These are phyloP conservation scores for Phallus indusiatus DNA, from an alignment of 768 basidiomycete species.

Conservation along the genomic window DNA sequence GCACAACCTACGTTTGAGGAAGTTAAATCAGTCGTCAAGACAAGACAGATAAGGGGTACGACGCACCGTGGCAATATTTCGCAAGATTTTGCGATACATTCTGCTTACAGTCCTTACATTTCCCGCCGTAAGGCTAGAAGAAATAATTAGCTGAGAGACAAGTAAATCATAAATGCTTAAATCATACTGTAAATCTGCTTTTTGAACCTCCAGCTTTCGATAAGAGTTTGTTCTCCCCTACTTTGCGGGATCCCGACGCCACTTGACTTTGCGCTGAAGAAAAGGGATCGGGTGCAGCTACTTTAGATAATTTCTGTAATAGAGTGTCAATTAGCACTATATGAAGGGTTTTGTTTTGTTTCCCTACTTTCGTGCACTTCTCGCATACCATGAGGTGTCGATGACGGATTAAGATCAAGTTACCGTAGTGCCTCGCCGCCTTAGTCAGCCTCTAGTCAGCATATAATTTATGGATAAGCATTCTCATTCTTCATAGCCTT, in stretches of 20 bases:
- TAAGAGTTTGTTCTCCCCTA: constrained; percentile 80
- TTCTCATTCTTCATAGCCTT: too few relatives aligned
- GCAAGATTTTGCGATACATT: constrained; percentile 77
- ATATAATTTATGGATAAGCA: too few relatives aligned
- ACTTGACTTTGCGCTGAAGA: constrained; percentile 60
- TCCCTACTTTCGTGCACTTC: constrained; percentile 68
- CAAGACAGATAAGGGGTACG: constrained; percentile 6
- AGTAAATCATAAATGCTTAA: background rate
- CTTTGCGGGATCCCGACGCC: constrained; percentile 71
- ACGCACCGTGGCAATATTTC: constrained; percentile 81
- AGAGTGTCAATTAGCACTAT: background rate
- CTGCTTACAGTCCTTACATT: constrained; percentile 84
- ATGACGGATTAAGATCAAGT: too few relatives aligned
- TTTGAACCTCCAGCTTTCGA: constrained; percentile 34
- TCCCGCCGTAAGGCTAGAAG: constrained; percentile 69
- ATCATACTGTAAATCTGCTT: constrained; percentile 11
- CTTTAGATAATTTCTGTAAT: constrained; percentile 76
- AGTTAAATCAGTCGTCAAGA: constrained; percentile 6
- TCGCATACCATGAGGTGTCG: constrained; percentile 76
- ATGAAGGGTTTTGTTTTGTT: background rate
- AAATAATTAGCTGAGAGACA: background rate
- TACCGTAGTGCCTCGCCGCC: too few relatives aligned
- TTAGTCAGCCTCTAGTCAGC: background rate
- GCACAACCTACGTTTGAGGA: constrained; percentile 58
- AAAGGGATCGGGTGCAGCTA: constrained; percentile 86